A percentile compares a stretch with the other conserved stretches of the same genome.
These are phyloP conservation scores for Elaeis oleifera DNA, from an alignment of 202 grass and related monocot species.

Conservation along the genomic window DNA sequence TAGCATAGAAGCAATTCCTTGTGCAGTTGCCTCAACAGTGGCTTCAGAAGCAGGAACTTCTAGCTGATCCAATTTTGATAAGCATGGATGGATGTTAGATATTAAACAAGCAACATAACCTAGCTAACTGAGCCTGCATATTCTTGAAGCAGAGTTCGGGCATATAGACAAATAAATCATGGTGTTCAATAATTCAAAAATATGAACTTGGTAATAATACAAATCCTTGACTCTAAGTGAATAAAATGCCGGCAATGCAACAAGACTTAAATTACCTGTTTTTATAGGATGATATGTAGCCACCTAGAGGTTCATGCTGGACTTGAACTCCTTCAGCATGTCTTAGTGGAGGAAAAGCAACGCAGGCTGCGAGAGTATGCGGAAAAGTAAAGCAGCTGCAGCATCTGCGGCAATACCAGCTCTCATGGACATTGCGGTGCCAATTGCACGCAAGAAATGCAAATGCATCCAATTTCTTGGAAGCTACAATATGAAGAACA, in stretches of 20 bases:
- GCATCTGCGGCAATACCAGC: conserved; percentile 91
- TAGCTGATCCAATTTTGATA: conserved; percentile 40
- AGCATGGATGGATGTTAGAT: neutral
- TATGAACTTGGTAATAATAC: conserved; percentile 9
- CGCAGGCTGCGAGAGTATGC: conserved; percentile 89
- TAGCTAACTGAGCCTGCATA: neutral
- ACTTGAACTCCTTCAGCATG: conserved; percentile 76
- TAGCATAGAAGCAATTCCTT: conserved; percentile 96
- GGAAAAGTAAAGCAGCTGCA: conserved; percentile 90
- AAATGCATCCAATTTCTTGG: conserved; percentile 98
- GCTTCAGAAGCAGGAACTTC: conserved; percentile 83
- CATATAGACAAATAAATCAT: neutral
- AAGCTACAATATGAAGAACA: conserved; percentile 42
- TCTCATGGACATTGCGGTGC: conserved; percentile 99
- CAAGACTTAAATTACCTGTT: conserved; percentile 62
- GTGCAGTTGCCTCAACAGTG: conserved; percentile 90
- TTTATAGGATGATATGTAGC: conserved; percentile 86
- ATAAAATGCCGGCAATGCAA: too few species aligned
- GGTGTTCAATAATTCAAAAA: neutral
- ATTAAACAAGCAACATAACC: conserved; percentile 6
- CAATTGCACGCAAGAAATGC: conserved; percentile 91
- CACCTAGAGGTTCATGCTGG: conserved; percentile 81
- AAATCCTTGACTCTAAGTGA: neutral
- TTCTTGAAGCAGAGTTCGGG: neutral
- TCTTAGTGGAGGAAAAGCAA: conserved; percentile 88